phyloP scores from a whole-genome alignment of 1,284 basidiomycete species.

The Pseudozyma flocculosa region DNA sequence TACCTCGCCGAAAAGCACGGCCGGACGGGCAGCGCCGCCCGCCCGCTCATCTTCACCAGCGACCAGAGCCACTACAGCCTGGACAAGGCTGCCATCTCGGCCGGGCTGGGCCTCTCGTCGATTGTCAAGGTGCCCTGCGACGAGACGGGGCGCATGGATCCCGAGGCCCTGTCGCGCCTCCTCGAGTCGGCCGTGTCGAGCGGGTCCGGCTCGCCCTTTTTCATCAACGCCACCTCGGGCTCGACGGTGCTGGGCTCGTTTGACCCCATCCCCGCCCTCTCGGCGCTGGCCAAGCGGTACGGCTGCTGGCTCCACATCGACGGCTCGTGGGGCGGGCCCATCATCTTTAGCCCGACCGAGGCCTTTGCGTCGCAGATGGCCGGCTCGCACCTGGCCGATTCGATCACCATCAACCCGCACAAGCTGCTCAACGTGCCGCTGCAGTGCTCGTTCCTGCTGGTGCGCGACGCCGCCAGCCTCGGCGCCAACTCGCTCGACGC shows the following conservation, averaged over 20 bases:
- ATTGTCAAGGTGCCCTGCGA: constrained; percentile 57
- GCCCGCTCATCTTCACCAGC: constrained; percentile 58
- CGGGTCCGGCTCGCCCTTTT: constrained; percentile 54
- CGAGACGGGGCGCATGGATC: constrained; percentile 40
- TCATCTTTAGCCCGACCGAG: constrained; percentile 52
- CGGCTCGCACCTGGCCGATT: constrained; percentile 54
- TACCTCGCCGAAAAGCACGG: constrained; percentile 12
- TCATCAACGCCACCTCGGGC: constrained; percentile 60
- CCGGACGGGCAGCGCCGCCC: constrained; percentile 15
- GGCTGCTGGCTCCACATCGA: constrained; percentile 59
- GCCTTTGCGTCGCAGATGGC: constrained; percentile 33
- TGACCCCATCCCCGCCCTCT: constrained; percentile 56
- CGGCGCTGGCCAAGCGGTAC: constrained; percentile 46
- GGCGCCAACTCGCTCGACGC: constrained; percentile 58
- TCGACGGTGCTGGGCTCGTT: constrained; percentile 60
- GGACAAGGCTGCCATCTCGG: constrained; percentile 59
- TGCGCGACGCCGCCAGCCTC: constrained; percentile 50
- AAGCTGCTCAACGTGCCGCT: constrained; percentile 60
- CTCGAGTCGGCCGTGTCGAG: constrained; percentile 14
- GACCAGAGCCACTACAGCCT: constrained; percentile 58
- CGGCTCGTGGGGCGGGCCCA: constrained; percentile 59
- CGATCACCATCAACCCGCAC: constrained; percentile 60
- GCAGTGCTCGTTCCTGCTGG: constrained; percentile 59
- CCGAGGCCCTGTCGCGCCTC: constrained; percentile 26
- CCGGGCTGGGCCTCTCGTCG: constrained; percentile 57